Percentiles rank a stretch among this genome's conserved stretches.
These are phyloP conservation scores for Gardenia jasminoides DNA, from an alignment of 257 asterid species.

Conservation along the genomic window DNA sequence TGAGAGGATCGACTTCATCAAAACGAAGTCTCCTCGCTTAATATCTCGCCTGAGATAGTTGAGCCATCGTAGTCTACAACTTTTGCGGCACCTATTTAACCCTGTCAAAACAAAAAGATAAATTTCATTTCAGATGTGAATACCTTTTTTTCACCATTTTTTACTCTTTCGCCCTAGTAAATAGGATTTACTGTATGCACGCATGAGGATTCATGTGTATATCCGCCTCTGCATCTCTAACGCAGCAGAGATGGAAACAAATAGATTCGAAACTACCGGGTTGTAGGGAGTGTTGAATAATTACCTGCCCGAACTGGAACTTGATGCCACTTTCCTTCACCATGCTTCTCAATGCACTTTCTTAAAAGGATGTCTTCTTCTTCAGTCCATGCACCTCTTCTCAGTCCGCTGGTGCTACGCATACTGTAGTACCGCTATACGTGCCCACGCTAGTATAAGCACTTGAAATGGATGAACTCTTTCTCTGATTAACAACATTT, in stretches of 20 bases:
- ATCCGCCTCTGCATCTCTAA: too few relatives aligned
- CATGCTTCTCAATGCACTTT: conserved; percentile 22
- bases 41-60: conserved; percentile 26
- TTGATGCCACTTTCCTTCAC: conserved; percentile 37
- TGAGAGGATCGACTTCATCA: conserved; percentile 24
- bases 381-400: conserved; percentile 30
- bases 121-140: neutral
- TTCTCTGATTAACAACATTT: too few relatives aligned
- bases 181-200: too few relatives aligned
- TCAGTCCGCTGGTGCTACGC: neutral
- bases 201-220: too few relatives aligned
- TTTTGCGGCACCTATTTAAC: conserved; percentile 28
- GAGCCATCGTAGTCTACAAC: conserved; percentile 25
- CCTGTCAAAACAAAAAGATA: conserved; percentile 6
- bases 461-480: neutral
- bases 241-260: too few relatives aligned
- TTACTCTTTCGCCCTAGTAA: too few relatives aligned
- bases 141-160: too few relatives aligned
- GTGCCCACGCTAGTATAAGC: neutral
- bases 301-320: conserved; percentile 29
- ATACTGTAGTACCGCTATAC: neutral
- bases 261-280: too few relatives aligned
- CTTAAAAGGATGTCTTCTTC: conserved; percentile 29
- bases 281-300: neutral
- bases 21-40: conserved; percentile 22